Evolutionary conservation across 257 asterid species (phyloP).

Genomic region (Thymus quinquecostatus): DNA sequence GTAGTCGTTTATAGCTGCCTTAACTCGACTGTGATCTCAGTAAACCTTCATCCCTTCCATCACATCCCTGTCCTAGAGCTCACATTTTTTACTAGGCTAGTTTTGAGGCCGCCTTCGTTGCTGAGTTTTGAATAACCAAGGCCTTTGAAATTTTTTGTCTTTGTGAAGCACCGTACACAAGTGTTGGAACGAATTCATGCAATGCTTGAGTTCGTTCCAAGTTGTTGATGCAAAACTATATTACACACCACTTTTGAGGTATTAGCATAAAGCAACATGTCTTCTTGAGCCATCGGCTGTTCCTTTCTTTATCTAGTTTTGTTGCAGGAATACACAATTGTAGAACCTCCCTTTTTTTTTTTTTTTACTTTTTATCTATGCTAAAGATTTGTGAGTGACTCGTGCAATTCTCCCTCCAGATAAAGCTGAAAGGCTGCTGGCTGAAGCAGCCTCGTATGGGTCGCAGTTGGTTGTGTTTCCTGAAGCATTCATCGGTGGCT

Average conservation of each 20-base stretch:
- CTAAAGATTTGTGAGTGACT: background rate
- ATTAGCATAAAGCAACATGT: background rate
- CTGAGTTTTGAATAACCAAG: background rate
- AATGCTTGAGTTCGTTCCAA: background rate
- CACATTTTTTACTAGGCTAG: background rate
- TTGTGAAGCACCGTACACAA: background rate
- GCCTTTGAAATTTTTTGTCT: background rate
- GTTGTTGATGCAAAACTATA: background rate
- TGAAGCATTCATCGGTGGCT: conserved; percentile 97
- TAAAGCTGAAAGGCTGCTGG: conserved; percentile 92
- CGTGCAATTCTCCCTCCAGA: conserved; percentile 42
- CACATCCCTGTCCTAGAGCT: conserved; percentile 15
- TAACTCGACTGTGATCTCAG: background rate
- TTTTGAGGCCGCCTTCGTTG: background rate
- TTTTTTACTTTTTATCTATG: conserved; percentile 5
- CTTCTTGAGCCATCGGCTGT: conserved; percentile 2
- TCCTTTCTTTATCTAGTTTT: conserved; percentile 17
- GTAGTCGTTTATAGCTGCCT: background rate
- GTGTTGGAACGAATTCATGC: background rate
- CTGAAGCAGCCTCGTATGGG: conserved; percentile 92
- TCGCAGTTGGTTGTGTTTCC: conserved; percentile 95
- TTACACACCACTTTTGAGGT: background rate
- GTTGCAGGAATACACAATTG: background rate
- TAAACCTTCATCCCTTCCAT: background rate
- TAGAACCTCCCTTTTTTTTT: background rate